Base-by-base conservation (phyloP, 2,329 filamentous ascomycete species). In the Cryphonectria japonica region DNA sequence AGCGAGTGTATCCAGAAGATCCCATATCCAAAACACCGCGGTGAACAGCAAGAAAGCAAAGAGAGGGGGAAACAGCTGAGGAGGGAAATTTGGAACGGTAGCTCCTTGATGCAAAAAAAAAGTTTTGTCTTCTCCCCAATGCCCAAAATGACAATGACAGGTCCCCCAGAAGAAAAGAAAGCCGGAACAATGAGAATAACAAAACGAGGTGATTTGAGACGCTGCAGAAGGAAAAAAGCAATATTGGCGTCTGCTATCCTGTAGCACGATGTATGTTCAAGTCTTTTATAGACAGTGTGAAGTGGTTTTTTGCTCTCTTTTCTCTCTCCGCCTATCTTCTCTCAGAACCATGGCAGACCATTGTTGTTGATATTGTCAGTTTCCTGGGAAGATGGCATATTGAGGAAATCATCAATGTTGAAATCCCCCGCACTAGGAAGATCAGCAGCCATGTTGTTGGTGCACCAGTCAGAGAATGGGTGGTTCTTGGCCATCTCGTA, bases 371-470 rank as follows among this genome's bases (percentile, higher is more conserved):
- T 63, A n/a, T 60, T 66, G 32, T 69, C 69, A 3, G n/a, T 22
- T 13, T 66, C 62, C 46, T 66, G 67, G 11, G 69, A 60, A 4
- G 61, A 62, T 26, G 61, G 46, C n/a, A 64, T 64, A 39, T 64
- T 64, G 9, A 64, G 37, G 37, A 64, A 64, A 2, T 64, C 61
- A 3, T 64, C 61, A 11, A 64, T 32, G n/a, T 64, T 64, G 26
- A 64, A 64, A 22, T 64, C 61, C 1, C n/a, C n/a, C 26, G 54
- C 3, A 19, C 13, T 4, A 7, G 54, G 26, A 3, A 50, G 8
- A 5, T 34, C 54, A 7, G 2, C n/a, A 16, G 13, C 13, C 11
- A 26, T 16, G 13, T 2, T 29, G 29, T 2, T 7, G 26, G 13
- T 16, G 29, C 14, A 29, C 54, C 54, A 59, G 29, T 59, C 54